Evolutionary conservation across 2,329 filamentous ascomycete species (phyloP).

Genomic region (Dichotomopilus funicola): DNA sequence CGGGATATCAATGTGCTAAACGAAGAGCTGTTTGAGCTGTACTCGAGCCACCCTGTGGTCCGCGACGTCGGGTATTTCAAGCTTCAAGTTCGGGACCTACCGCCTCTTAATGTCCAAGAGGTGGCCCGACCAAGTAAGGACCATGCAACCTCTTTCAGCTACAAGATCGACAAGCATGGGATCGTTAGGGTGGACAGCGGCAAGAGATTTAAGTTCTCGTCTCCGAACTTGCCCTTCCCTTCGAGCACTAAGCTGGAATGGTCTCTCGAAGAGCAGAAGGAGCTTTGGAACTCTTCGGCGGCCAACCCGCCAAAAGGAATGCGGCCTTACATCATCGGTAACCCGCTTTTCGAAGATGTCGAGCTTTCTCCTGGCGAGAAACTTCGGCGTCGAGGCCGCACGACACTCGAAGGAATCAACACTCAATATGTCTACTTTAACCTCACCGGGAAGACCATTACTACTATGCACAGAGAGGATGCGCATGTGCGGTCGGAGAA

Average conservation of each 20-base stretch:
- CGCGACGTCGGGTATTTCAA: slow-evolving; percentile 23
- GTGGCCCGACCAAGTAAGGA: slow-evolving; percentile 18
- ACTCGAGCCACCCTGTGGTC: slow-evolving; percentile 22
- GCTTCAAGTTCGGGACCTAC: slow-evolving; percentile 21
- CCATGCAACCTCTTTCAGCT: slow-evolving; percentile 23
- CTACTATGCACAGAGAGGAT: slow-evolving; percentile 25
- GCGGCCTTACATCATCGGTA: slow-evolving; percentile 23
- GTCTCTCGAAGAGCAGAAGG: slow-evolving; percentile 19
- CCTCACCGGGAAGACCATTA: slow-evolving; percentile 23
- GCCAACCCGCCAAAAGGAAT: slow-evolving; percentile 20
- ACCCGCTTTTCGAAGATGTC: slow-evolving; percentile 23
- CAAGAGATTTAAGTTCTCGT: slow-evolving; percentile 16
- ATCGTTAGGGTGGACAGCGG: slow-evolving; percentile 24
- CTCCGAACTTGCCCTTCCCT: slow-evolving; percentile 20
- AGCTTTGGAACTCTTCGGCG: slow-evolving; percentile 23
- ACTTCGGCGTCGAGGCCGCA: slow-evolving; percentile 20
- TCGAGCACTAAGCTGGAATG: slow-evolving; percentile 16
- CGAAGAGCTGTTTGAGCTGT: slow-evolving; percentile 23
- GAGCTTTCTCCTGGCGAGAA: slow-evolving; percentile 24
- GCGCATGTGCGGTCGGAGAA: slow-evolving; percentile 26
- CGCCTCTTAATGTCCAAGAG: slow-evolving; percentile 16
- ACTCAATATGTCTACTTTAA: slow-evolving; percentile 27
- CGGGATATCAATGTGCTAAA: slow-evolving; percentile 22
- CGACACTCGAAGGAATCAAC: slow-evolving; percentile 23
- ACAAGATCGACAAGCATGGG: slow-evolving; percentile 18